These are phyloP conservation scores for Annulohypoxylon maeteangense DNA, from an alignment of 495 filamentous ascomycete species.

Conservation along the genomic window DNA sequence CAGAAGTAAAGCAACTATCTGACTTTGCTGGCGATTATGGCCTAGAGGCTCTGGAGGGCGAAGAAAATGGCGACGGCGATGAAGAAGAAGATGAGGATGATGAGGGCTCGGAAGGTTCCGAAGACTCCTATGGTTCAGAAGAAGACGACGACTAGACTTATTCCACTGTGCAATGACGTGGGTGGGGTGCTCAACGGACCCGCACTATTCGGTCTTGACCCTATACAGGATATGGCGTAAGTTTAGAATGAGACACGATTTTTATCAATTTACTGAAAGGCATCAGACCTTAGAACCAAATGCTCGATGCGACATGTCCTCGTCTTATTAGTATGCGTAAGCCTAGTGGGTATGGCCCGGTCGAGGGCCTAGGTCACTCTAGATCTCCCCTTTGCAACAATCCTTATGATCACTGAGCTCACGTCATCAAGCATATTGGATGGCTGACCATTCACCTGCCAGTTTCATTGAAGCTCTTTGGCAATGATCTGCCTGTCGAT, in stretches of 20 bases:
- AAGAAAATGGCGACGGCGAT: slow-evolving; percentile 71
- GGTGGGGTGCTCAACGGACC: slow-evolving; percentile 14
- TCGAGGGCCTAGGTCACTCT: slow-evolving; percentile 63
- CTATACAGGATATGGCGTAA: slow-evolving; percentile 20
- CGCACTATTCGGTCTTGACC: slow-evolving; percentile 14
- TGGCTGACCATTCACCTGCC: slow-evolving; percentile 64
- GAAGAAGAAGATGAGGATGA: slow-evolving; percentile 64
- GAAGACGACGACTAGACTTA: slow-evolving; percentile 37
- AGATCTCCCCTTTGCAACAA: slow-evolving; percentile 56
- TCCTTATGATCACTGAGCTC: slow-evolving; percentile 61
- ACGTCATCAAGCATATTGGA: slow-evolving; percentile 64
- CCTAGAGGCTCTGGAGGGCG: slow-evolving; percentile 73
- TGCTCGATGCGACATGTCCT: neutral
- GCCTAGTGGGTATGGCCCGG: slow-evolving; percentile 30
- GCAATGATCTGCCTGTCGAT: slow-evolving; percentile 61
- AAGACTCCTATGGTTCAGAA: slow-evolving; percentile 51
- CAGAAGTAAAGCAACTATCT: slow-evolving; percentile 76
- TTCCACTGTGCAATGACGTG: neutral
- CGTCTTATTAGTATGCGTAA: neutral
- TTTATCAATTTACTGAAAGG: neutral
- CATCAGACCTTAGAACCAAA: neutral
- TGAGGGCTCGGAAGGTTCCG: slow-evolving; percentile 47
- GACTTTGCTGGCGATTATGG: slow-evolving; percentile 94
- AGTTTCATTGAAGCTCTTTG: slow-evolving; percentile 66
- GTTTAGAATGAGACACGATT: slow-evolving; percentile 26